Percentiles rank a stretch among this genome's conserved stretches.
phyloP scores from a whole-genome alignment of 225 moss, liverwort and hornwort genomes.

The Pleurozium schreberi region DNA sequence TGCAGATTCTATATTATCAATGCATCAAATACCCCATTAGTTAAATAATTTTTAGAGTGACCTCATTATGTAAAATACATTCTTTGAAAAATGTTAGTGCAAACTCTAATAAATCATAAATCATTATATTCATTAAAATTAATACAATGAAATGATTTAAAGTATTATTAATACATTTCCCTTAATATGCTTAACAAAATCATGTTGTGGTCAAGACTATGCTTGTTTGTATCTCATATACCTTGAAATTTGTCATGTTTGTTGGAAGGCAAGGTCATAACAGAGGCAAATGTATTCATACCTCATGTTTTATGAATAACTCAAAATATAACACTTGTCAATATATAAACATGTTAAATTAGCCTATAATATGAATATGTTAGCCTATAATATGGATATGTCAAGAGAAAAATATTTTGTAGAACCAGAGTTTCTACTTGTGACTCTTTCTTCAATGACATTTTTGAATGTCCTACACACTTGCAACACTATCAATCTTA shows the following conservation, averaged over 20 bases:
- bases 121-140: neutral
- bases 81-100: too few relatives aligned
- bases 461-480: neutral
- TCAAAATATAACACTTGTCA: neutral
- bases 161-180: neutral
- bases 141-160: neutral
- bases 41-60: too few relatives aligned
- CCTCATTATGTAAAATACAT: neutral
- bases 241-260: neutral
- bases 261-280: fast-evolving
- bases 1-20: neutral
- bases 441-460: neutral
- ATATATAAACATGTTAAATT: neutral
- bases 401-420: neutral
- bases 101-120: too few relatives aligned
- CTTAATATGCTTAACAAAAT: neutral
- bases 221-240: neutral
- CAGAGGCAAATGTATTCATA: neutral
- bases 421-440: neutral
- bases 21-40: neutral
- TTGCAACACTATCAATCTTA: neutral
- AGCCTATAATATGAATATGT: neutral
- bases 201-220: neutral
- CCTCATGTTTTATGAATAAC: neutral
- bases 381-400: neutral